These are phyloP conservation scores for Sporothrix sp. DNA, from an alignment of 2,329 filamentous ascomycete species.

Conservation along the genomic window DNA sequence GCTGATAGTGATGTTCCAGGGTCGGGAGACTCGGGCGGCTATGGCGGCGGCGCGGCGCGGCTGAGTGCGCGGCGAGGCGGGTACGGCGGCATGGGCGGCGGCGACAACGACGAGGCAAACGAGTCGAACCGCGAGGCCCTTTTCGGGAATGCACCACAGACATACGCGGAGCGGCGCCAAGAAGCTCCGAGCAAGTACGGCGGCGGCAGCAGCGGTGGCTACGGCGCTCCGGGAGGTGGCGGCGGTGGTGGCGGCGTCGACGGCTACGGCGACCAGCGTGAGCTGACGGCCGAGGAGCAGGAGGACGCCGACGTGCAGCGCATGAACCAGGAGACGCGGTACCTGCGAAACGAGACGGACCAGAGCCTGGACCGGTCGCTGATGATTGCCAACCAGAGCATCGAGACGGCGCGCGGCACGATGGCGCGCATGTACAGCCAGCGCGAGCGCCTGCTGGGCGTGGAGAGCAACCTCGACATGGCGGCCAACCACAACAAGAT, in stretches of 20 bases:
- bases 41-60: slow-evolving; percentile 10
- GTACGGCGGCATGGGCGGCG: slow-evolving; percentile 49
- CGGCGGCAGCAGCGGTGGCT: slow-evolving; percentile 18
- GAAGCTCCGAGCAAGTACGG: slow-evolving; percentile 5
- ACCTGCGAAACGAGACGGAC: slow-evolving; percentile 60
- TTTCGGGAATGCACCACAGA: slow-evolving; percentile 46
- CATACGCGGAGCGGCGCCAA: slow-evolving; percentile 37
- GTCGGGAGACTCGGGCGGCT: slow-evolving; percentile 22
- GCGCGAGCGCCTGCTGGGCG: slow-evolving; percentile 71
- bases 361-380: slow-evolving; percentile 55
- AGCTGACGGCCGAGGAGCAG: slow-evolving; percentile 72
- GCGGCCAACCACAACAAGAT: slow-evolving; percentile 66
- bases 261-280: slow-evolving; percentile 57
- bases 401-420: slow-evolving; percentile 62
- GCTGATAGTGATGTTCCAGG: slow-evolving; percentile 12
- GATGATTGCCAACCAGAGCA: slow-evolving; percentile 55
- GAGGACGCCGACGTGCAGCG: slow-evolving; percentile 63
- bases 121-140: slow-evolving; percentile 53
- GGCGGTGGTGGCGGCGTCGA: slow-evolving; percentile 27
- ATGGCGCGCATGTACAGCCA: slow-evolving; percentile 66
- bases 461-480: slow-evolving; percentile 72
- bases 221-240: background rate
- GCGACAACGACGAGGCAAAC: slow-evolving; percentile 28
- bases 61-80: slow-evolving; percentile 38
- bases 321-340: slow-evolving; percentile 63